Conservation (phyloP, 2,329 filamentous ascomycete species). For the Fusarium sp. region DNA sequence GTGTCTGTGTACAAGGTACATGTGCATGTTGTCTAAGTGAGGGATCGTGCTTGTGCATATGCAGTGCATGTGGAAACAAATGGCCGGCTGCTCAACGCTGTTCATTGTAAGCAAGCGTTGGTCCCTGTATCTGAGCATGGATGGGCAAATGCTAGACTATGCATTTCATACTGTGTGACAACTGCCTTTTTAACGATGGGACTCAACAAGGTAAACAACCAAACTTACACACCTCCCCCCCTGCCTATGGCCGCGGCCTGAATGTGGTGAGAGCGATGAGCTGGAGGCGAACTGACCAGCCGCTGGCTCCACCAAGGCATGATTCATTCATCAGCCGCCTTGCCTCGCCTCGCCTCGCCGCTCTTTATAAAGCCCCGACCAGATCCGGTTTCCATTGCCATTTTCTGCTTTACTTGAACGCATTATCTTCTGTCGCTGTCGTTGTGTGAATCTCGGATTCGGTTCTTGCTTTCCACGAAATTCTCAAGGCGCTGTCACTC, state of each 20-base stretch:
- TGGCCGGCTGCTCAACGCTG: slow-evolving; percentile 19
- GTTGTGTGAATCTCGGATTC: slow-evolving; percentile 34
- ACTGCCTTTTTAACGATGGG: slow-evolving; percentile 10
- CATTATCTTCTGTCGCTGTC: slow-evolving; percentile 30
- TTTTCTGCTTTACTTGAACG: slow-evolving; percentile 13
- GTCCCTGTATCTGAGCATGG: slow-evolving; percentile 22
- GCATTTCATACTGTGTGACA: slow-evolving; percentile 40
- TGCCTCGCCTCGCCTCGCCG: slow-evolving; percentile 28
- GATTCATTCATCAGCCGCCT: slow-evolving; percentile 50
- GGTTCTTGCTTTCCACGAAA: slow-evolving; percentile 25
- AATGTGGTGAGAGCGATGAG: slow-evolving; percentile 37
- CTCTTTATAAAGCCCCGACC: slow-evolving; percentile 44
- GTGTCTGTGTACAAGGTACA: background rate
- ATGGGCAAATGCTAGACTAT: background rate
- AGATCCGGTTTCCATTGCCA: slow-evolving; percentile 15
- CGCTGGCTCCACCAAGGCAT: slow-evolving; percentile 46
- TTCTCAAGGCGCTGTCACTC: slow-evolving; percentile 35
- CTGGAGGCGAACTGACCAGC: slow-evolving; percentile 47
- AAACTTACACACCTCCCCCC: slow-evolving; percentile 30
- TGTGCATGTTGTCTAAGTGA: background rate
- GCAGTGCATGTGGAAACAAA: slow-evolving; percentile 27
- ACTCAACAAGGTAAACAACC: slow-evolving; percentile 24
- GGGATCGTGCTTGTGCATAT: slow-evolving; percentile 23
- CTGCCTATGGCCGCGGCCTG: slow-evolving; percentile 24
- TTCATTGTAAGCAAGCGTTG: slow-evolving; percentile 28